Evolutionary conservation across 75 land plant genomes (phyloP).

Genomic region (Cryptomeria japonica): DNA sequence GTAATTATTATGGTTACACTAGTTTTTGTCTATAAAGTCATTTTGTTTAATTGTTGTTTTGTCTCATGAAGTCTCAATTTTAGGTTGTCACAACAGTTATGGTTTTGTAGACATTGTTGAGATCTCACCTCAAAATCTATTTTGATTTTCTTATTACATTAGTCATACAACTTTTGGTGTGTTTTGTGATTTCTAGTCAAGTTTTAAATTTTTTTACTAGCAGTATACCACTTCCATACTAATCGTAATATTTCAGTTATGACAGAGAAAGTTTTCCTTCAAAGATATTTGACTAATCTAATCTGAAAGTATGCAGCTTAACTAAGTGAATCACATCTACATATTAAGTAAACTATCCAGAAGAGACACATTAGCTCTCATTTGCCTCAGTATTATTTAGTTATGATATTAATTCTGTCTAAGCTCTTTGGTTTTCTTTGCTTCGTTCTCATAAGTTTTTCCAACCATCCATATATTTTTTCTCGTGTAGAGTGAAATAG

Average conservation of each 20-base stretch:
- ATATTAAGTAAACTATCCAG: not conserved
- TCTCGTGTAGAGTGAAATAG: conserved; percentile 13
- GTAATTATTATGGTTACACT: too few species aligned
- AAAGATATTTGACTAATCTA: not conserved
- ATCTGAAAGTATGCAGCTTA: not conserved
- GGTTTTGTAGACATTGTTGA: not conserved
- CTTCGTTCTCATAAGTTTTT: not conserved
- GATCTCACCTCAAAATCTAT: not conserved
- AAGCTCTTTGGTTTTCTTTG: not conserved
- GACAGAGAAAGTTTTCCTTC: not conserved
- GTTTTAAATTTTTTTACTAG: not conserved
- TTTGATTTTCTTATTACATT: not conserved
- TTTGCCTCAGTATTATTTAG: not conserved
- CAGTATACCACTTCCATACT: not conserved
- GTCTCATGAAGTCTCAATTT: not conserved
- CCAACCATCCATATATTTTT: not conserved
- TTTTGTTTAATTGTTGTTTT: too few species aligned
- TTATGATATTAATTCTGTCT: not conserved
- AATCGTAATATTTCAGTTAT: not conserved
- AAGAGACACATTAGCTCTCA: not conserved
- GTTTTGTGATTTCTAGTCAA: not conserved
- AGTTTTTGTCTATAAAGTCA: too few species aligned
- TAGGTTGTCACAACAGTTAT: not conserved
- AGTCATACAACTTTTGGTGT: not conserved
- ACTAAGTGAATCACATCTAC: not conserved